Conservation (phyloP, 1,139 yeast genomes). For the Taiozyma sp. region DNA sequence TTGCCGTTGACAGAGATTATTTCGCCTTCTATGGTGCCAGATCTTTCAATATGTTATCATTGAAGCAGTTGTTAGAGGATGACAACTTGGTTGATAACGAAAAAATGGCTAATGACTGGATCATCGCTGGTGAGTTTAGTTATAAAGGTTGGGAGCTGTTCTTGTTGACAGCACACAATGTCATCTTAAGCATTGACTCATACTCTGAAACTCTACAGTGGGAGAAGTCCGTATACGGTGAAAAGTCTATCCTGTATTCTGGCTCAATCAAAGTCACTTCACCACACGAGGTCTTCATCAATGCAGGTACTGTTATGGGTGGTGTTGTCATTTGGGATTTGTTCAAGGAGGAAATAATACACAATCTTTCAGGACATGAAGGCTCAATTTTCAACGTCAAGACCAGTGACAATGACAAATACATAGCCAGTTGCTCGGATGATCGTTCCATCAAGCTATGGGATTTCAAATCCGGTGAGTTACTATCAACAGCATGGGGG, state of each 20-base stretch:
- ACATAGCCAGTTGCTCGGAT: conserved; percentile 81
- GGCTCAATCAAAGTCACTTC: conserved; percentile 60
- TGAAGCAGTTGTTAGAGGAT: conserved; percentile 27
- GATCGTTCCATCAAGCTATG: conserved; percentile 85
- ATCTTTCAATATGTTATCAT: conserved; percentile 47
- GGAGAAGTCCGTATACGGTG: conserved; percentile 49
- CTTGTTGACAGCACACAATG: conserved; percentile 79
- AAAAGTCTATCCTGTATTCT: conserved; percentile 81
- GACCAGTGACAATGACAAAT: conserved; percentile 51
- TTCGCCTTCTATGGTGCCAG: conserved; percentile 67
- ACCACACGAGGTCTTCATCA: conserved; percentile 46
- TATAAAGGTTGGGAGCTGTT: conserved; percentile 34
- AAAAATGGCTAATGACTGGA: conserved; percentile 70
- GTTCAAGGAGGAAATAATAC: conserved; percentile 38
- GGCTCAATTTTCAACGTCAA: conserved; percentile 88
- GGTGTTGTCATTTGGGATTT: conserved; percentile 82
- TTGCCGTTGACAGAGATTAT: conserved; percentile 36
- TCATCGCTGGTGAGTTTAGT: conserved; percentile 53
- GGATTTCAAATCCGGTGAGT: conserved; percentile 50
- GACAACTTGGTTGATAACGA: conserved; percentile 32
- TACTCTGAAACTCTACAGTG: conserved; percentile 29
- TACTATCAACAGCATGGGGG: conserved; percentile 88
- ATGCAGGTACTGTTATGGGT: conserved; percentile 91
- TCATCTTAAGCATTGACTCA: conserved; percentile 47
- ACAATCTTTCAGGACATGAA: conserved; percentile 68